phyloP scores from a whole-genome alignment of 2,329 filamentous ascomycete species.

The Botrytis pseudocinerea region DNA sequence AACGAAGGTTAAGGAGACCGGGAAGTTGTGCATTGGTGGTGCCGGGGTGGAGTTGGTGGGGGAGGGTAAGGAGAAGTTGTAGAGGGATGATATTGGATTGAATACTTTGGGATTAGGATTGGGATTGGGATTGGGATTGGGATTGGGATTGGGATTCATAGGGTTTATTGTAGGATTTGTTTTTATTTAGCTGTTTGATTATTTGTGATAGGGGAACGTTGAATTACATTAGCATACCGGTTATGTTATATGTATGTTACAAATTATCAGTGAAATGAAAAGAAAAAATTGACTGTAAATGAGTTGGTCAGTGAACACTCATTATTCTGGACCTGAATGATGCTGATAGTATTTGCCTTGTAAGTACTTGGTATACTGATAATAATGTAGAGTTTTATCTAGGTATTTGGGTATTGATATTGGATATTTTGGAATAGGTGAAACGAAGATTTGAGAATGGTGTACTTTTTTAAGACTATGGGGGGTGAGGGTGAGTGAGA shows the following conservation, averaged over 20 bases:
- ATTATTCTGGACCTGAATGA: neutral
- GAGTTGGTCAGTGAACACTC: neutral
- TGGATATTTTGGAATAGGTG: neutral
- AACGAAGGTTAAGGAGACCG: constrained; percentile 87
- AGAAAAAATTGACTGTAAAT: neutral
- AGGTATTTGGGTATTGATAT: neutral
- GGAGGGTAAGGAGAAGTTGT: constrained; percentile 18
- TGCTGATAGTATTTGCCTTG: neutral
- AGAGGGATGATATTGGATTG: neutral
- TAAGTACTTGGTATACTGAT: neutral
- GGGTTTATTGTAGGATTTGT: neutral
- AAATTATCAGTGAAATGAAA: neutral
- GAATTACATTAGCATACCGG: no score
- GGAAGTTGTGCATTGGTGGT: constrained; percentile 81
- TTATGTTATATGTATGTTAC: neutral
- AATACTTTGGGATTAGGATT: neutral
- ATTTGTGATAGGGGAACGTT: no score
- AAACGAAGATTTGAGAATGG: neutral
- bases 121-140: no score
- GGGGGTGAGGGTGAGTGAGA: no score
- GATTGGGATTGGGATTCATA: no score
- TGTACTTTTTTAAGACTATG: neutral
- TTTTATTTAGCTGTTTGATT: no score
- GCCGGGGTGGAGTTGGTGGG: constrained; percentile 70
- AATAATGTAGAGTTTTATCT: no score